These are phyloP conservation scores for Peniophora sp. DNA, from an alignment of 1,284 basidiomycete species.

Conservation along the genomic window DNA sequence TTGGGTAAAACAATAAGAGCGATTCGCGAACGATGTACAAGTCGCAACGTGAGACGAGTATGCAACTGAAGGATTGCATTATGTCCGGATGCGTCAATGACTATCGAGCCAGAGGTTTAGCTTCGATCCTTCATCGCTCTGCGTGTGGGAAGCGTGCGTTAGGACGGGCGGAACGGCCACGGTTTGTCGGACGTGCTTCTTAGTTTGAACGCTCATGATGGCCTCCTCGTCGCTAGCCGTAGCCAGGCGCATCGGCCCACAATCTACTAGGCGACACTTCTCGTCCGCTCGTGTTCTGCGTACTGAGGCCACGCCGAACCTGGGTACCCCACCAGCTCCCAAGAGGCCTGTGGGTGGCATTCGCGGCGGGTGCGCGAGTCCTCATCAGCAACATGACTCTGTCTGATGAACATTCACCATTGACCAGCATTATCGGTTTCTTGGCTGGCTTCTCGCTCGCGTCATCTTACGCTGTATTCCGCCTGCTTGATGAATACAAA, in stretches of 20 bases:
- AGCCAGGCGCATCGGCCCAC: slow-evolving; percentile 17
- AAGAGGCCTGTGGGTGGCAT: slow-evolving; percentile 82
- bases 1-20: too few species aligned
- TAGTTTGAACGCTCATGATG: slow-evolving; percentile 19
- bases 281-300: slow-evolving; percentile 31
- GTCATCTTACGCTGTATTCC: slow-evolving; percentile 79
- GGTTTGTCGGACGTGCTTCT: neutral
- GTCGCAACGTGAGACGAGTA: too few species aligned
- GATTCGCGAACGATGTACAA: too few species aligned
- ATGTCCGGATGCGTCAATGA: too few species aligned
- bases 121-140: too few species aligned
- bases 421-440: slow-evolving; percentile 75
- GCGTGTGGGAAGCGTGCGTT: neutral
- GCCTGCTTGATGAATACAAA: slow-evolving; percentile 87
- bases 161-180: neutral
- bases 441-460: slow-evolving; percentile 84
- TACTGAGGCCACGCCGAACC: slow-evolving; percentile 42
- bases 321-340: slow-evolving; percentile 49
- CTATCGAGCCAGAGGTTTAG: too few species aligned
- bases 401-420: neutral
- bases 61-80: too few species aligned
- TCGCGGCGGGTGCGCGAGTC: slow-evolving; percentile 64
- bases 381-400: neutral
- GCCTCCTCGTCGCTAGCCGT: slow-evolving; percentile 30
- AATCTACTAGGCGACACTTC: slow-evolving; percentile 19